phyloP scores from a whole-genome alignment of 257 asterid genomes.

The Anisodus acutangulus region DNA sequence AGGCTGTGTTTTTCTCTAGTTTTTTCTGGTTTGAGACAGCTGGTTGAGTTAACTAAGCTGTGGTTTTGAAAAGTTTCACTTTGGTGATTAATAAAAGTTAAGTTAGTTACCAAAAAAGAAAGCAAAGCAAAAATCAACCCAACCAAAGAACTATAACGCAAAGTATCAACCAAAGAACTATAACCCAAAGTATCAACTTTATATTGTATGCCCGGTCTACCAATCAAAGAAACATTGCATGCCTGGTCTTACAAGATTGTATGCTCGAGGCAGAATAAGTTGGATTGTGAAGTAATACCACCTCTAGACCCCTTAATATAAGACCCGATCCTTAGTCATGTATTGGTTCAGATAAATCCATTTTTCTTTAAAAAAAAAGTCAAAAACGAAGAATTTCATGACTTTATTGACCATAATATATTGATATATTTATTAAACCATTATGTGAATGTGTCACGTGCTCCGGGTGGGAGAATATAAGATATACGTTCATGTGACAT shows the following conservation, averaged over 20 bases:
- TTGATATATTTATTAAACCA: not conserved
- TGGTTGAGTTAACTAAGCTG: too few relatives aligned
- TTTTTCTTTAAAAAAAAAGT: too few relatives aligned
- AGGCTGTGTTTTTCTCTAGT: too few relatives aligned
- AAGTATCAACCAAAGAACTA: not conserved
- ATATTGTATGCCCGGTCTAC: not conserved
- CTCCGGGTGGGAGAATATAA: not conserved
- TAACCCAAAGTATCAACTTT: not conserved
- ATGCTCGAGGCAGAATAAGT: not conserved
- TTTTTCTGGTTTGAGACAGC: too few relatives aligned
- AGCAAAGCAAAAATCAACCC: not conserved
- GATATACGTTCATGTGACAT: not conserved
- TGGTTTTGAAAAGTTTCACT: too few relatives aligned
- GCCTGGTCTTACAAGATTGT: not conserved
- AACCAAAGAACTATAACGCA: not conserved
- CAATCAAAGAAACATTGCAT: not conserved
- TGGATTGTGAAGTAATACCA: too few relatives aligned
- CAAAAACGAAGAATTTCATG: too few relatives aligned
- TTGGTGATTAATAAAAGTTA: too few relatives aligned
- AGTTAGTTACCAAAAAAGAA: too few relatives aligned
- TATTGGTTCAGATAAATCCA: too few relatives aligned
- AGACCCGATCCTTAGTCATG: too few relatives aligned
- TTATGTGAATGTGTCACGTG: not conserved
- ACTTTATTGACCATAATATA: not conserved
- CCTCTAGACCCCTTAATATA: too few relatives aligned